Percentiles rank a stretch among this genome's conserved stretches.
These are phyloP conservation scores for Cyphellophora europaea DNA, from an alignment of 2,329 filamentous ascomycete genomes.

Conservation along the genomic window DNA sequence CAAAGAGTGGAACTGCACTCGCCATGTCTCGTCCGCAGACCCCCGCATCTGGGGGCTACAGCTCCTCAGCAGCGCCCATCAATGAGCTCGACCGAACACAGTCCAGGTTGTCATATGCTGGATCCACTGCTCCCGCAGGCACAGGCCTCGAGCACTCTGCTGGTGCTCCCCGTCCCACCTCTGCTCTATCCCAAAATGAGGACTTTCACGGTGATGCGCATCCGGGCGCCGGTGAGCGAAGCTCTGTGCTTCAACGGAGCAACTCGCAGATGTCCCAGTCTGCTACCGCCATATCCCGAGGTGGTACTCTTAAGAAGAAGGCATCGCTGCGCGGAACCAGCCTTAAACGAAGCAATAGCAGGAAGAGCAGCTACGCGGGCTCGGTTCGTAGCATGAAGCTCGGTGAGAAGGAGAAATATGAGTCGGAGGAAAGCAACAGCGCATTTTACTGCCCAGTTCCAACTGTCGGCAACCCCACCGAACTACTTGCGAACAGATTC, in stretches of 20 bases:
- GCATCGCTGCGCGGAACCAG: slow-evolving; percentile 64
- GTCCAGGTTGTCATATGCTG: slow-evolving; percentile 28
- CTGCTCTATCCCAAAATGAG: slow-evolving; percentile 25
- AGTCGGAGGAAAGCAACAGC: slow-evolving; percentile 63
- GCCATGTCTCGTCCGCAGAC: slow-evolving; percentile 24
- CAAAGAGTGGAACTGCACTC: no score
- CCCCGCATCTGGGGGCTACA: slow-evolving; percentile 11
- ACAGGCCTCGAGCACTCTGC: slow-evolving; percentile 28
- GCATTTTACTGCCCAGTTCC: slow-evolving; percentile 86
- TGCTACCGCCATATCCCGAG: slow-evolving; percentile 33
- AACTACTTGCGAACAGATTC: slow-evolving; percentile 77
- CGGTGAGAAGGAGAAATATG: slow-evolving; percentile 50
- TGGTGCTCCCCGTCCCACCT: slow-evolving; percentile 22
- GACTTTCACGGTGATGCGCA: slow-evolving; percentile 26
- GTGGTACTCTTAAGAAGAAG: slow-evolving; percentile 84
- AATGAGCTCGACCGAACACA: not conserved
- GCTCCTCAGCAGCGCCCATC: not conserved
- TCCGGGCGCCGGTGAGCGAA: slow-evolving; percentile 12
- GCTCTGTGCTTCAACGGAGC: slow-evolving; percentile 25
- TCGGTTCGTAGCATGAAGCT: slow-evolving; percentile 74
- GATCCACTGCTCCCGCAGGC: slow-evolving; percentile 20
- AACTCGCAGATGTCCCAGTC: slow-evolving; percentile 32
- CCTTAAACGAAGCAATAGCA: slow-evolving; percentile 69
- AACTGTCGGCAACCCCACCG: slow-evolving; percentile 77
- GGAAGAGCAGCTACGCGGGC: slow-evolving; percentile 71